Percentiles rank a stretch among this genome's conserved stretches.
Conservation (phyloP, 2,329 filamentous ascomycete genomes). For the Leptosphaerulina australis region DNA sequence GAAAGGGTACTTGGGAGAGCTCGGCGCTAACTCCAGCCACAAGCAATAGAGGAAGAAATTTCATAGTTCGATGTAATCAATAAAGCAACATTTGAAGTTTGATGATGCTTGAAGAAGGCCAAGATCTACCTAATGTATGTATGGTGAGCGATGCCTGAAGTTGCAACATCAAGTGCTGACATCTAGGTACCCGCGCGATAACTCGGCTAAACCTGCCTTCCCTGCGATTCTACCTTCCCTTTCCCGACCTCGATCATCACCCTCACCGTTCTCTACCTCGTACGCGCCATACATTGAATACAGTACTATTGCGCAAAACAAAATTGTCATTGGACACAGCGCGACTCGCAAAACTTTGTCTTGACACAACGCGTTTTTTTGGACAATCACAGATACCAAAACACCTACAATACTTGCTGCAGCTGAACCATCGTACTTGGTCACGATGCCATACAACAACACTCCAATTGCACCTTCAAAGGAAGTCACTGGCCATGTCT, state of each 20-base stretch:
- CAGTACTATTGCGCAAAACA: neutral
- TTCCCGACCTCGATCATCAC: conserved; percentile 10
- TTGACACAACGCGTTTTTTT: neutral
- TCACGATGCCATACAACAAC: conserved; percentile 86
- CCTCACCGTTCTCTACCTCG: conserved; percentile 1
- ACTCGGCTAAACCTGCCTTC: neutral
- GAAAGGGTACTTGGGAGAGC: conserved; percentile 39
- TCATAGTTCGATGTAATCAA: neutral
- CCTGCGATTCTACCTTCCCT: neutral
- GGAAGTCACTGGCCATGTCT: conserved; percentile 83
- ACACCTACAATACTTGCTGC: neutral
- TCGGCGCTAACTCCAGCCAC: conserved; percentile 12
- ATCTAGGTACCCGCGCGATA: neutral
- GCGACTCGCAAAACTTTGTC: too few relatives aligned
- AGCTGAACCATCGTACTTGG: conserved; percentile 5
- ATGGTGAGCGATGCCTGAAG: conserved; percentile 2
- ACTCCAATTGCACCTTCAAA: conserved; percentile 78
- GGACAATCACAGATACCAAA: neutral
- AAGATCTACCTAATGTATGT: neutral
- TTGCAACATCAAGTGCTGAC: conserved; percentile 6
- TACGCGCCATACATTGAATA: conserved; percentile 4
- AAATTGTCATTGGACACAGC: conserved; percentile 9
- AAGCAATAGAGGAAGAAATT: conserved; percentile 1
- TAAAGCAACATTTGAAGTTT: neutral
- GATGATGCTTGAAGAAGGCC: neutral